Conservation (phyloP, 805 yeast genomes). For the Kuraishia ogatae region DNA sequence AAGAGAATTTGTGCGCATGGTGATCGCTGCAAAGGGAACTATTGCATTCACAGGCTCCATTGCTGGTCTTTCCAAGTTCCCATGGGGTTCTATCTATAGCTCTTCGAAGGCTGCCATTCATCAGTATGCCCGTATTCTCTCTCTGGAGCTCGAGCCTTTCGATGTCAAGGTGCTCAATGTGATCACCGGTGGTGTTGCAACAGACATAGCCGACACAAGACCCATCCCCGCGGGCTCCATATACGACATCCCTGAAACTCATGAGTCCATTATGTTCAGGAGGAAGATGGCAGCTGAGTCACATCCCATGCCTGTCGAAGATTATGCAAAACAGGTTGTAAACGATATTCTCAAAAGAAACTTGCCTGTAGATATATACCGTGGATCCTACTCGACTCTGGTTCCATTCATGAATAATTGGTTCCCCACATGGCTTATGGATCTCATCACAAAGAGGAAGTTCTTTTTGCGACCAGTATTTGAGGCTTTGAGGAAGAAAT, state of each 20-base stretch:
- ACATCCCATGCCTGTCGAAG: constrained; percentile 51
- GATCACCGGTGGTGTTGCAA: constrained; percentile 68
- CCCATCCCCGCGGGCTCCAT: constrained; percentile 48
- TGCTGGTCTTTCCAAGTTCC: constrained; percentile 59
- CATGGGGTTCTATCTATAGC: constrained; percentile 59
- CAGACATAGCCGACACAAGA: constrained; percentile 62
- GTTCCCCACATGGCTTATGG: constrained; percentile 1
- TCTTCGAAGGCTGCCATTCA: constrained; percentile 73
- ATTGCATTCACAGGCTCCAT: constrained; percentile 71
- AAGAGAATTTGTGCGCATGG: constrained; percentile 43
- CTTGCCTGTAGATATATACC: constrained; percentile 42
- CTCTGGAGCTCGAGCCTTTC: constrained; percentile 63
- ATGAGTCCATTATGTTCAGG: constrained; percentile 38
- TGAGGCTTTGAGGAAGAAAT: not conserved
- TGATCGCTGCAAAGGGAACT: constrained; percentile 60
- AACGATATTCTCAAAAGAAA: constrained; percentile 31
- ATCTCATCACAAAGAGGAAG: not conserved
- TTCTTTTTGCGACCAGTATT: not conserved
- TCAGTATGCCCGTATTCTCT: constrained; percentile 54
- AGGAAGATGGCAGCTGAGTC: constrained; percentile 50
- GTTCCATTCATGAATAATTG: not conserved
- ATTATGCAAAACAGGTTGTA: constrained; percentile 48
- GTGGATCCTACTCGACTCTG: constrained; percentile 34
- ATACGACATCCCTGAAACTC: constrained; percentile 42
- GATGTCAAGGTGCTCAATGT: constrained; percentile 63